Conservation (phyloP, 345 rosid genomes). For the Psidium guajava region DNA sequence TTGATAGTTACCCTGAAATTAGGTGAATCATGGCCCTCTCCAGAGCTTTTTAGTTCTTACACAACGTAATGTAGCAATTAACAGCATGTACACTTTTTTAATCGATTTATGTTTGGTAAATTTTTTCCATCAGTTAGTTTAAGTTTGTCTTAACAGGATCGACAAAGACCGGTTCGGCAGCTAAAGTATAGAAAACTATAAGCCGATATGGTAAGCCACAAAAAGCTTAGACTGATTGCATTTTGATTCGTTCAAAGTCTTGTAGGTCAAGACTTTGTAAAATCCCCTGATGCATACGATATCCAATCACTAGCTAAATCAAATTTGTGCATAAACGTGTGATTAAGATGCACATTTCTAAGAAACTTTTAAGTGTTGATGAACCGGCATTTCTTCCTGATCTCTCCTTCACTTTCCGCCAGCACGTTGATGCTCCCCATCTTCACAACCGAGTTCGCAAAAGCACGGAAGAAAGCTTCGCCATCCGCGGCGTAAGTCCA, state of each 20-base stretch:
- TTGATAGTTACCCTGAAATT: neutral
- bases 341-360: neutral
- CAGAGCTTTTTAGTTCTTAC: neutral
- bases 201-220: neutral
- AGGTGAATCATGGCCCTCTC: neutral
- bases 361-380: conserved; percentile 14
- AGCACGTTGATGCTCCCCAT: conserved; percentile 63
- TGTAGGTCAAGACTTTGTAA: neutral
- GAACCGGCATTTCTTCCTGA: conserved; percentile 54
- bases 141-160: neutral
- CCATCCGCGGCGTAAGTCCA: conserved; percentile 47
- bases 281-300: neutral
- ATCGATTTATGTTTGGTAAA: neutral
- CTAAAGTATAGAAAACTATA: no score
- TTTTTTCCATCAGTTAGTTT: neutral
- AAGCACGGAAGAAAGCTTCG: conserved; percentile 36
- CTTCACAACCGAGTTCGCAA: conserved; percentile 47
- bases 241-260: neutral
- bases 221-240: neutral
- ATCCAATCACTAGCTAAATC: neutral
- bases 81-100: neutral
- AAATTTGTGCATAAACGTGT: neutral
- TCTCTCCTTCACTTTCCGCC: conserved; percentile 35
- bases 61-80: neutral
- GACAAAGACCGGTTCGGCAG: neutral